These are phyloP conservation scores for Hymenoscyphus salicellus DNA, from an alignment of 2,329 filamentous ascomycete species.

Conservation along the genomic window DNA sequence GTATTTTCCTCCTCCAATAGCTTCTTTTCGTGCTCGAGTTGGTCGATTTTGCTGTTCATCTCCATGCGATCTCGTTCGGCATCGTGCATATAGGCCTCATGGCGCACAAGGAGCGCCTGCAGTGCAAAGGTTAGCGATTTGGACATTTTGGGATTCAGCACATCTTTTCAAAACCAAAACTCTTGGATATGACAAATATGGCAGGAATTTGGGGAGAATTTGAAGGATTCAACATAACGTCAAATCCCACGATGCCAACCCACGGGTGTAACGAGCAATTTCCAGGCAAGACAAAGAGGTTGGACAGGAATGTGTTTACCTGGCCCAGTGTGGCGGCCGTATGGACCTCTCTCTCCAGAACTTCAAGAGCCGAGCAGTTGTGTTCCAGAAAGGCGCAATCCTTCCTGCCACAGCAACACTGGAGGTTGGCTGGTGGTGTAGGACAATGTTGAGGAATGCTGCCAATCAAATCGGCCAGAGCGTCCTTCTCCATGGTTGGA, in stretches of 20 bases:
- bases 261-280: constrained; percentile 7
- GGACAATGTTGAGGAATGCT: constrained; percentile 28
- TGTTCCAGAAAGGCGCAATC: constrained; percentile 79
- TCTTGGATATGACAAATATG: not conserved
- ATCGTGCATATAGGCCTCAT: constrained; percentile 92
- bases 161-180: not conserved
- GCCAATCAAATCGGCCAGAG: constrained; percentile 28
- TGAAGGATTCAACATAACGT: constrained; percentile 9
- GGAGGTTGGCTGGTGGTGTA: constrained; percentile 18
- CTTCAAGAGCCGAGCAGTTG: constrained; percentile 74
- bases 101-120: constrained; percentile 85
- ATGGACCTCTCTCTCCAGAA: constrained; percentile 81
- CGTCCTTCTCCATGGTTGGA: constrained; percentile 20
- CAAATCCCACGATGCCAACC: not conserved
- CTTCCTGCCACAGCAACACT: constrained; percentile 80
- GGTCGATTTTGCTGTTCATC: constrained; percentile 69
- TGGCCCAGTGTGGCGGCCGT: constrained; percentile 85
- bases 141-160: constrained; percentile 22
- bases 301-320: constrained; percentile 54
- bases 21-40: constrained; percentile 70
- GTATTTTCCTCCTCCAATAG: constrained; percentile 75
- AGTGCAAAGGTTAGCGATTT: constrained; percentile 65
- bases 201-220: not conserved
- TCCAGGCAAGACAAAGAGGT: constrained; percentile 25
- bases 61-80: constrained; percentile 79